A percentile compares a stretch with the other conserved stretches of the same genome.
Evolutionary conservation across 2,329 filamentous ascomycete genomes (phyloP).

Genomic region (Pseudogymnoascus sp.): DNA sequence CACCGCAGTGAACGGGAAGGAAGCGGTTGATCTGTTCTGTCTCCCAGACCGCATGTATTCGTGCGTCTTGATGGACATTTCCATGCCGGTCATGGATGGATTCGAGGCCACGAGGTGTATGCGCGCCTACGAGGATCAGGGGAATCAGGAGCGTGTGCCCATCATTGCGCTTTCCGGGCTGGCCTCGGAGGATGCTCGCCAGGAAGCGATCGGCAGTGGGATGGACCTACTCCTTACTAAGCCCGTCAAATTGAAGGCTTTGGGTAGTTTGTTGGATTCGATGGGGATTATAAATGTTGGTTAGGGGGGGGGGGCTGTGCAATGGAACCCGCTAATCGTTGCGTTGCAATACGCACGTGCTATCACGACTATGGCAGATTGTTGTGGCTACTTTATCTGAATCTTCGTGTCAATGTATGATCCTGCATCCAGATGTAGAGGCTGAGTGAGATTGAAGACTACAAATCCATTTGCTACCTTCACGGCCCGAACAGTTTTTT

Average conservation of each 20-base stretch:
- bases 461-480: too few species aligned
- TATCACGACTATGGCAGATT: neutral
- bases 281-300: neutral
- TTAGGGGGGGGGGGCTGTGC: too few species aligned
- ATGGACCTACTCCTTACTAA: constrained; percentile 49
- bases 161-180: constrained; percentile 47
- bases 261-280: constrained; percentile 20
- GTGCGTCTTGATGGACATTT: constrained; percentile 36
- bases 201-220: constrained; percentile 44
- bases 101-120: constrained; percentile 40
- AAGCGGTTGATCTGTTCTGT: constrained; percentile 33
- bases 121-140: constrained; percentile 39
- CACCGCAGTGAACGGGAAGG: constrained; percentile 37
- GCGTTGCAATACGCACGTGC: neutral
- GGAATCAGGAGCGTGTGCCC: constrained; percentile 36
- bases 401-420: neutral
- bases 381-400: neutral
- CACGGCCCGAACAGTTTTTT: too few species aligned
- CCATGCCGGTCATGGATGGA: constrained; percentile 48
- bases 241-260: constrained; percentile 31
- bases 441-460: neutral
- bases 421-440: neutral
- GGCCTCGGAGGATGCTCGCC: constrained; percentile 40
- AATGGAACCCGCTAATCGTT: neutral
- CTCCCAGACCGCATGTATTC: constrained; percentile 15